phyloP scores from a whole-genome alignment of 441 rosid genomes.

The Biscutella auriculata region DNA sequence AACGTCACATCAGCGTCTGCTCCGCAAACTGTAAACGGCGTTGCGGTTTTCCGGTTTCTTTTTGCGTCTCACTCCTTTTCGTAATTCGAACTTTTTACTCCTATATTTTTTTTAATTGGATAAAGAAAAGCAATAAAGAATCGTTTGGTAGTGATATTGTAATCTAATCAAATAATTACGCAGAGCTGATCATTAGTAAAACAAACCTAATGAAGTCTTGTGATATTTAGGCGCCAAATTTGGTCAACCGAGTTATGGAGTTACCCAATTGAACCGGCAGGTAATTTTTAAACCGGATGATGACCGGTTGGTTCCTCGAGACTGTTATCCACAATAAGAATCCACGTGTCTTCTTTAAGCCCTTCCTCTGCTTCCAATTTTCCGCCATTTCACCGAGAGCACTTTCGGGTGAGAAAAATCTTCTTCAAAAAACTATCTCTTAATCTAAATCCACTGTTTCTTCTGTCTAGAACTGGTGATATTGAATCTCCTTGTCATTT shows the following conservation, averaged over 20 bases:
- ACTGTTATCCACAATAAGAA: conserved; percentile 35
- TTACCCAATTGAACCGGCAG: not conserved
- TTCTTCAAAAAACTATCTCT: not conserved
- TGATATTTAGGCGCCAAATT: conserved; percentile 26
- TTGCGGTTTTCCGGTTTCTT: conserved; percentile 22
- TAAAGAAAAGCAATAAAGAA: too few species aligned
- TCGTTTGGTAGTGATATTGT: too few species aligned
- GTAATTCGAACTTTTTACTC: not conserved
- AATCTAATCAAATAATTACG: too few species aligned
- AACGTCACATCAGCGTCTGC: conserved; percentile 8
- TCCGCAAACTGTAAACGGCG: conserved; percentile 16
- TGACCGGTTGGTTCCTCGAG: not conserved
- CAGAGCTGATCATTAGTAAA: too few species aligned
- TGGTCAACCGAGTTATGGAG: not conserved
- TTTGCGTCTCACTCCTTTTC: not conserved
- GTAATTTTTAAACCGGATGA: not conserved
- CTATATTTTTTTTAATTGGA: too few species aligned
- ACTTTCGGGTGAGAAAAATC: not conserved
- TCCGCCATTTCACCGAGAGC: conserved; percentile 17
- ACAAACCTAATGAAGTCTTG: not conserved
- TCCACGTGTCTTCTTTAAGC: conserved; percentile 40
- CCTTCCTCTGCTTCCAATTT: conserved; percentile 1
- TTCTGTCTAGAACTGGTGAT: not conserved
- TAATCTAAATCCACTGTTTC: not conserved
- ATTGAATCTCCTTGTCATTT: not conserved